Conservation (phyloP, 1,284 basidiomycete species). For the Wallemia ichthyophaga region DNA sequence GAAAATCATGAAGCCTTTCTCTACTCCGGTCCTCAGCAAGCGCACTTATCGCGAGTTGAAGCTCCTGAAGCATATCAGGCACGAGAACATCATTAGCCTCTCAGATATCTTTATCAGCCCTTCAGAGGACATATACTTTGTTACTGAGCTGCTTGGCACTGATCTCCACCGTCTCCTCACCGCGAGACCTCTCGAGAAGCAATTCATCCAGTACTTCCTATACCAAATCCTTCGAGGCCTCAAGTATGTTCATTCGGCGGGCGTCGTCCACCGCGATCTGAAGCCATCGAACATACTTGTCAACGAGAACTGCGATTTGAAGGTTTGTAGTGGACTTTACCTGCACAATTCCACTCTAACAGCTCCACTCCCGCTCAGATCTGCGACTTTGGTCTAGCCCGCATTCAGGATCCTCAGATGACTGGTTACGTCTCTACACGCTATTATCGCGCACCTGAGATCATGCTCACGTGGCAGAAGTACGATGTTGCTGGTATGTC, state of each 20-base stretch:
- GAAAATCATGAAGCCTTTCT: constrained; percentile 97
- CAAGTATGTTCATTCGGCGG: constrained; percentile 98
- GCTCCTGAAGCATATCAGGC: constrained; percentile 90
- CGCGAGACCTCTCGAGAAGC: constrained; percentile 87
- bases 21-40: constrained; percentile 90
- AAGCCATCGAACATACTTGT: constrained; percentile 99
- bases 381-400: constrained; percentile 91
- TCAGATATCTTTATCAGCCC: constrained; percentile 98
- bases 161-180: constrained; percentile 92
- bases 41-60: constrained; percentile 95
- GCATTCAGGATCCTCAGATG: constrained; percentile 84
- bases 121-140: constrained; percentile 86
- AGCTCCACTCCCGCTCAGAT: constrained; percentile 24
- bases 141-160: constrained; percentile 94
- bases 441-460: constrained; percentile 96
- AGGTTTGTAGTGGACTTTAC: constrained; percentile 20
- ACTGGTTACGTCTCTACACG: constrained; percentile 97
- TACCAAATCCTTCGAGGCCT: constrained; percentile 95
- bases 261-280: constrained; percentile 94
- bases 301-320: constrained; percentile 97
- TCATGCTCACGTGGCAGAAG: constrained; percentile 99
- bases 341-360: too few species aligned
- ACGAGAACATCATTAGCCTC: constrained; percentile 97
- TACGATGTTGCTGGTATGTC: constrained; percentile 67
- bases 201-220: constrained; percentile 98